A percentile compares a stretch with the other conserved stretches of the same genome.
Evolutionary conservation across 441 rosid species (phyloP).

Genomic region (Adansonia madagascariensis): DNA sequence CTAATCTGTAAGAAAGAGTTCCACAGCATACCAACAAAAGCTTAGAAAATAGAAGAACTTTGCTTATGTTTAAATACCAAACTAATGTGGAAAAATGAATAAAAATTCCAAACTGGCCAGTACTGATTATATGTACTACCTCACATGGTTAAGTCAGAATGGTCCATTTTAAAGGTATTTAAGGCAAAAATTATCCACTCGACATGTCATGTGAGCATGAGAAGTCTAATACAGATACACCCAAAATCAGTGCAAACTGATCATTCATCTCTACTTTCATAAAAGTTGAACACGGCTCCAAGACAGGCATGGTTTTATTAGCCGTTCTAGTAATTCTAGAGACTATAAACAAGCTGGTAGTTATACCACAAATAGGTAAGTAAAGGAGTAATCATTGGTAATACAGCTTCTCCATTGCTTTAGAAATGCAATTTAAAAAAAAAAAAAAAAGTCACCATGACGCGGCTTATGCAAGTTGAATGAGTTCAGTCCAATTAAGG

Average conservation of each 20-base stretch:
- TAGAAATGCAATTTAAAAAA: not conserved
- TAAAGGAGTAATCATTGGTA: not conserved
- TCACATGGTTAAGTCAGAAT: not conserved
- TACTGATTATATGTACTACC: not conserved
- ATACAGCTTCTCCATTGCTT: not conserved
- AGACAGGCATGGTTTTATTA: not conserved
- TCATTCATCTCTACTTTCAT: not conserved
- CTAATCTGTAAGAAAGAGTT: conserved; percentile 53
- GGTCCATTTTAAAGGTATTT: not conserved
- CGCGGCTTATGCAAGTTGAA: not conserved
- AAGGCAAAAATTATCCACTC: not conserved
- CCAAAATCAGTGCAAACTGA: not conserved
- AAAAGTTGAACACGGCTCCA: not conserved
- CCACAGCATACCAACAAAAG: not conserved
- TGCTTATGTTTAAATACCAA: not conserved
- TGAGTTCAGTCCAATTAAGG: not conserved
- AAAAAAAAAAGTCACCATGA: not conserved
- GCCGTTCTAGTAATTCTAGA: not conserved
- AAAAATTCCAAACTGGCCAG: not conserved
- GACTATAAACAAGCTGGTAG: not conserved
- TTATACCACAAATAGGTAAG: not conserved
- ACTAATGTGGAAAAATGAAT: not conserved
- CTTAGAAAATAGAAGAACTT: not conserved
- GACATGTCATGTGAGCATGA: not conserved
- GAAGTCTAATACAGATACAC: not conserved